Conservation (phyloP, 306 rosid genomes). For the Cucurbita pepo region DNA sequence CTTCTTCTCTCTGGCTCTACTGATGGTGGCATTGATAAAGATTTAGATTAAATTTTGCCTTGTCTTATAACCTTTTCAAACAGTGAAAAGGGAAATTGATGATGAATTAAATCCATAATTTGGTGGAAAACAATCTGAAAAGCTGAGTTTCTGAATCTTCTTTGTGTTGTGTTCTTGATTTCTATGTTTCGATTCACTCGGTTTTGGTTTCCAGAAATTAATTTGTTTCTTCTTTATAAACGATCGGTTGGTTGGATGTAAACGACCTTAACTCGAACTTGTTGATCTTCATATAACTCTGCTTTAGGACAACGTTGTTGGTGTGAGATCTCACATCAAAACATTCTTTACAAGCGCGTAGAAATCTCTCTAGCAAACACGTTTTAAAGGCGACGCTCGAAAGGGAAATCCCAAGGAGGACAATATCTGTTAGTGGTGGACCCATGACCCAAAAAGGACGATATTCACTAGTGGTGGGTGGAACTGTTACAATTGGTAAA, state of each 20-base stretch:
- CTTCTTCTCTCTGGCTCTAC: background rate
- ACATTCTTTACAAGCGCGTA: no score
- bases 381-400: no score
- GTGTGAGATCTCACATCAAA: no score
- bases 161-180: background rate
- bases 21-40: constrained; percentile 1
- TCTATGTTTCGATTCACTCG: background rate
- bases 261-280: background rate
- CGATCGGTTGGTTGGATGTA: background rate
- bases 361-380: no score
- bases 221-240: no score
- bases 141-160: background rate
- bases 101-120: background rate
- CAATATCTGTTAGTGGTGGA: no score
- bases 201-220: background rate
- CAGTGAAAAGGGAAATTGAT: background rate
- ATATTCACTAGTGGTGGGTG: no score
- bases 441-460: no score
- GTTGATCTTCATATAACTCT: no score
- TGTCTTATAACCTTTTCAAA: background rate
- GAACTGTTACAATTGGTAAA: no score
- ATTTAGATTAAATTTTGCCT: background rate
- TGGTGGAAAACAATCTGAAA: background rate
- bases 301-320: no score
- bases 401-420: no score